These are phyloP conservation scores for Candida qinlingensis DNA, from an alignment of 805 yeast genomes.

Conservation along the genomic window DNA sequence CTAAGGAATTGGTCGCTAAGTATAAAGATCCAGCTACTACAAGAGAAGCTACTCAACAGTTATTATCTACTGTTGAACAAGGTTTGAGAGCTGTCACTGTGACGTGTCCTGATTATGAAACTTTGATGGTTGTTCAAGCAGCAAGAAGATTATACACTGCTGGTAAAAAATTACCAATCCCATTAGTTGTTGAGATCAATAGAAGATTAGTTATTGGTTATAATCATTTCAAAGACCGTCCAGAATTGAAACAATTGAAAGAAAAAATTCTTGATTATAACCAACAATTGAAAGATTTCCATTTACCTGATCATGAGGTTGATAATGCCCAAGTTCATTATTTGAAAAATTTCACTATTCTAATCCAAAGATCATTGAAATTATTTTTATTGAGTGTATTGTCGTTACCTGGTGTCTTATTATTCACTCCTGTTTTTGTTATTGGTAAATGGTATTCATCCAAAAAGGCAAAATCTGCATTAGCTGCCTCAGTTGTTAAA, in stretches of 20 bases:
- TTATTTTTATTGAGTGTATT: slow-evolving; percentile 51
- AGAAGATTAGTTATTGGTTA: slow-evolving; percentile 83
- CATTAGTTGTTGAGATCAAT: slow-evolving; percentile 85
- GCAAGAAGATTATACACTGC: slow-evolving; percentile 85
- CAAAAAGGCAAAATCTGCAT: slow-evolving; percentile 69
- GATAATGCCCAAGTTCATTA: slow-evolving; percentile 48
- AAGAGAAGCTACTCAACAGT: slow-evolving; percentile 67
- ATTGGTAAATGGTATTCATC: slow-evolving; percentile 70
- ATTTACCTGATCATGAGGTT: slow-evolving; percentile 49
- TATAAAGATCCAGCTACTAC: slow-evolving; percentile 57
- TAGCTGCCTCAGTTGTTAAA: slow-evolving; percentile 84
- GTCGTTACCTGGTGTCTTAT: slow-evolving; percentile 81
- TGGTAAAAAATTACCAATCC: slow-evolving; percentile 69
- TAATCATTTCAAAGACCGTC: slow-evolving; percentile 64
- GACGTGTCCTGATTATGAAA: slow-evolving; percentile 88
- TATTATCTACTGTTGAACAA: slow-evolving; percentile 66
- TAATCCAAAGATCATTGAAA: slow-evolving; percentile 53
- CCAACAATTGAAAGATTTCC: slow-evolving; percentile 52
- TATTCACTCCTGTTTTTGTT: slow-evolving; percentile 85
- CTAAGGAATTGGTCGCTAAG: slow-evolving; percentile 53
- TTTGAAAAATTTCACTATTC: slow-evolving; percentile 42
- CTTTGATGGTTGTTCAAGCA: slow-evolving; percentile 91
- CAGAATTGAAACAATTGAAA: slow-evolving; percentile 56
- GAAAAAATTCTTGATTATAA: slow-evolving; percentile 68
- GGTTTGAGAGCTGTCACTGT: slow-evolving; percentile 88